Conservation (phyloP, 164 flowering plant genomes). For the Houttuynia cordata region DNA sequence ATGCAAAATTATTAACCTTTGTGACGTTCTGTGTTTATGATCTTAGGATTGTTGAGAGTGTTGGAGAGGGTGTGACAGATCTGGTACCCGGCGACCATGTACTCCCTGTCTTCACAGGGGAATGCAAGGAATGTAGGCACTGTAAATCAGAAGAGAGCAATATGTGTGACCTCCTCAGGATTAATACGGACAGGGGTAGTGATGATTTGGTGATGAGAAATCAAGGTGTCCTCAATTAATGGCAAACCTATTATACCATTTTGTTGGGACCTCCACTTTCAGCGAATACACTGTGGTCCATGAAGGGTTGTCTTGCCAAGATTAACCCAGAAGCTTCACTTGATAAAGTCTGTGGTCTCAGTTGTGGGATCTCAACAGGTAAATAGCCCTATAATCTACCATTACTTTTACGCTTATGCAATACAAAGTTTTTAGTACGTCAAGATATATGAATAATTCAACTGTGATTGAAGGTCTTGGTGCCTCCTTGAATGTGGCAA, state of each 20-base stretch:
- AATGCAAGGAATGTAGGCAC: constrained; percentile 85
- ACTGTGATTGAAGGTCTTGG: background rate
- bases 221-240: constrained; percentile 46
- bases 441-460: background rate
- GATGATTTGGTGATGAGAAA: constrained; percentile 83
- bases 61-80: constrained; percentile 96
- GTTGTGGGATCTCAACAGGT: constrained; percentile 99
- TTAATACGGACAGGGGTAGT: constrained; percentile 87
- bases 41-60: constrained; percentile 83
- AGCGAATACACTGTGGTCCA: constrained; percentile 88
- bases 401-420: background rate
- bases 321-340: constrained; percentile 78
- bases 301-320: constrained; percentile 88
- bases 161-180: constrained; percentile 86
- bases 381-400: constrained; percentile 1
- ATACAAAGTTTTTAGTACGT: too few relatives aligned
- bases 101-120: constrained; percentile 91
- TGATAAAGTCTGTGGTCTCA: constrained; percentile 89
- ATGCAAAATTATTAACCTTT: too few relatives aligned
- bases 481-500: constrained; percentile 53
- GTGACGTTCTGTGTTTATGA: too few relatives aligned
- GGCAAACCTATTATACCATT: constrained; percentile 65
- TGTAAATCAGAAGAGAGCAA: constrained; percentile 97
- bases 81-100: constrained; percentile 96
- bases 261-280: constrained; percentile 92